Evolutionary conservation across 2,329 filamentous ascomycete genomes (phyloP), one percentile per base, ranked within the genome.

Genomic region (Talaromyces sp.): DNA sequence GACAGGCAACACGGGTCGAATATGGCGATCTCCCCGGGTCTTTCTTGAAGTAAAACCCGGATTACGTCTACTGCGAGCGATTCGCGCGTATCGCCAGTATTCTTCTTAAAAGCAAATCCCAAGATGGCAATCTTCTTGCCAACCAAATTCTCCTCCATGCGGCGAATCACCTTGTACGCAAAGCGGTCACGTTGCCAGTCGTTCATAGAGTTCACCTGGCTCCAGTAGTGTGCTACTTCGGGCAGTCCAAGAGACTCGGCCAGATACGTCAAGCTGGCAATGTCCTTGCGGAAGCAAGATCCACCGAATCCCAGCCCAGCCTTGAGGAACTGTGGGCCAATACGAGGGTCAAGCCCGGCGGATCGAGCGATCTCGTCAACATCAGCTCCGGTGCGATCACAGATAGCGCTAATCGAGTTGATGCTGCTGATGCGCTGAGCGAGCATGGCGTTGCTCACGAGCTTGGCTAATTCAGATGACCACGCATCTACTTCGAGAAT

Each of bases 271-370:
- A 93, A 77, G 72, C 84, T 89, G 54, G 90, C 79, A 48, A 92
- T 84, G 69, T 93, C 90, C 75, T 93, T 93, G 73, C 88, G 86
- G 80, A 93, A 92, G 74, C 90, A 93, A 62, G 85, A 89, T 21
- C 90, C 90, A 58, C 90, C 89, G 68, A 92, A 93, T 17, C 90
- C 90, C 35, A 91, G 83, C 43, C 86, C 87, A 8, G 89, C 86
- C 74, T 89, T 87, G 46, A 93, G 79, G 74, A 91, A 90, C 70
- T 87, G 85, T 63, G 83, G 79, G 7, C 90, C 90, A 61, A 93
- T 90, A 55, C 90, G 83, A 8, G 81, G 80, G 67, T 93, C 90
- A 41, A 86, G 78, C 55, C 90, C 90, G 31, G 90, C 81, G 6
- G 86, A 84, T 38, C 79, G 77, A 14, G 88, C 82, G 2, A 93